phyloP scores from a whole-genome alignment of 768 basidiomycete genomes.

The Hygrophoropsis aurantiaca region DNA sequence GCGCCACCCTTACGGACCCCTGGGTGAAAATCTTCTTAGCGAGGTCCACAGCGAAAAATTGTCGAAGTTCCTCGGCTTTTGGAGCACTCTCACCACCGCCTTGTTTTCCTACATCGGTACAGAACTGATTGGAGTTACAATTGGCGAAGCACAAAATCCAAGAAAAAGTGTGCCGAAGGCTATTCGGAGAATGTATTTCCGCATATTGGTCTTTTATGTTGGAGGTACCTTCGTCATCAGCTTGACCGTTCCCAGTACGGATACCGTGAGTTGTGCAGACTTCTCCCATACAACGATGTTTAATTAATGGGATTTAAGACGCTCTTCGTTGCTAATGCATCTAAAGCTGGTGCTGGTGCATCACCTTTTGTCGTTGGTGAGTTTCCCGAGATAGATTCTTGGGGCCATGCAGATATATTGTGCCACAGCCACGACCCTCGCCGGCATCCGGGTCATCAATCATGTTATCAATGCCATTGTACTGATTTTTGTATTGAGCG shows the following conservation, averaged over 20 bases:
- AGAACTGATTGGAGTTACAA: slow-evolving; percentile 38
- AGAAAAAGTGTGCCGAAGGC: slow-evolving; percentile 41
- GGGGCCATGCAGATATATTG: slow-evolving; percentile 37
- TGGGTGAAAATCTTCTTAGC: slow-evolving; percentile 22
- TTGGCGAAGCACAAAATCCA: slow-evolving; percentile 41
- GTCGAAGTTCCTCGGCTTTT: slow-evolving; percentile 32
- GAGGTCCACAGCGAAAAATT: slow-evolving; percentile 35
- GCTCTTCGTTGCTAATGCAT: slow-evolving; percentile 24
- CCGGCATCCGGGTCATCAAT: slow-evolving; percentile 48
- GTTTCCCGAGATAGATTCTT: slow-evolving; percentile 31
- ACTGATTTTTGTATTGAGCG: slow-evolving; percentile 45
- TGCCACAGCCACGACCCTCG: slow-evolving; percentile 33
- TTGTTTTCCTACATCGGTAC: slow-evolving; percentile 38
- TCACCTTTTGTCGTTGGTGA: slow-evolving; percentile 45
- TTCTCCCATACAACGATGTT: slow-evolving; percentile 8
- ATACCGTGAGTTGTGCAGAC: slow-evolving; percentile 27
- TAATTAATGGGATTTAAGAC: slow-evolving; percentile 15
- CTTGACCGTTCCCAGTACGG: slow-evolving; percentile 39
- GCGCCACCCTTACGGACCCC: slow-evolving; percentile 20
- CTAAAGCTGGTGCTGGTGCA: slow-evolving; percentile 29
- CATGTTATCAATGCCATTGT: slow-evolving; percentile 39
- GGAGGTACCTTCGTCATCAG: slow-evolving; percentile 39
- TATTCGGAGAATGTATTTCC: slow-evolving; percentile 40
- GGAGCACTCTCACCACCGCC: slow-evolving; percentile 28
- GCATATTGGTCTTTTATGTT: slow-evolving; percentile 30